These are phyloP conservation scores for Paulownia fortunei DNA, from an alignment of 257 asterid genomes.

Conservation along the genomic window DNA sequence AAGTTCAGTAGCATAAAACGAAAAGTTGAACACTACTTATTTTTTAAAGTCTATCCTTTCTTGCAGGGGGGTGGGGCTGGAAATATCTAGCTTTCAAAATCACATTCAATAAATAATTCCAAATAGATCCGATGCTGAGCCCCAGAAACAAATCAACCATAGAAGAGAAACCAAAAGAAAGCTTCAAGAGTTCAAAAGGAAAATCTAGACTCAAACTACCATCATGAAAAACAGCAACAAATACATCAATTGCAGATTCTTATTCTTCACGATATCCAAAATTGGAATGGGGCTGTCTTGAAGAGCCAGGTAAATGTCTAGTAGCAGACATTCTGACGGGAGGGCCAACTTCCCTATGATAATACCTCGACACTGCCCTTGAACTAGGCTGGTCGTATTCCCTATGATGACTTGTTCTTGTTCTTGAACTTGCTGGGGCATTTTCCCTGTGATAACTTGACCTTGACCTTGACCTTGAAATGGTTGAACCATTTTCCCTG, in stretches of 20 bases:
- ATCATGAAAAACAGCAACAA: background rate
- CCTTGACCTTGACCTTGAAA: conserved; percentile 10
- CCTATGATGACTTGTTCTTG: conserved; percentile 24
- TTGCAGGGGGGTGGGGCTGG: too few species aligned
- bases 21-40: too few species aligned
- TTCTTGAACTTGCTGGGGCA: background rate
- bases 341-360: background rate
- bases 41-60: too few species aligned
- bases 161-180: background rate
- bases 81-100: background rate
- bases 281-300: conserved; percentile 11
- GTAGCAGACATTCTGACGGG: conserved; percentile 4
- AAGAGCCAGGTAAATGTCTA: conserved; percentile 16
- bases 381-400: background rate
- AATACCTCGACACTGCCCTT: conserved; percentile 25
- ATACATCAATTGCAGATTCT: background rate
- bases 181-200: background rate
- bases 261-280: conserved; percentile 22
- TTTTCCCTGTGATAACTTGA: background rate
- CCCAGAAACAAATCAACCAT: background rate
- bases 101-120: background rate
- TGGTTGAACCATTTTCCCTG: background rate
- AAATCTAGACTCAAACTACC: background rate
- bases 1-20: too few species aligned
- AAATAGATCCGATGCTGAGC: background rate